Conservation (phyloP, 495 filamentous ascomycete species). For the Neurospora terricola region DNA sequence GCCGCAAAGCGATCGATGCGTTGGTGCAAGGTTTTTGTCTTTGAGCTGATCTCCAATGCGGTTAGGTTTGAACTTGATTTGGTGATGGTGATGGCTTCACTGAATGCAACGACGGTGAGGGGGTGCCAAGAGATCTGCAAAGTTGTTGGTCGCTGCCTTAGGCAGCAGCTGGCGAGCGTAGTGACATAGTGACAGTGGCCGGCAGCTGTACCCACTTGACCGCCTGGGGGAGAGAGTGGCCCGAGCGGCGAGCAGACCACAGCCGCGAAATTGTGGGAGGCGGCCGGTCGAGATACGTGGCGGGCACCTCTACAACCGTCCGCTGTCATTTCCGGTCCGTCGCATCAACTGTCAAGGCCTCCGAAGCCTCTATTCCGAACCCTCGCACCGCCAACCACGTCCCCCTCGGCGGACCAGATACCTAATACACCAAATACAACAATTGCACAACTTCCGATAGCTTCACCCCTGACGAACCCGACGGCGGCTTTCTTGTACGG, state of each 20-base stretch:
- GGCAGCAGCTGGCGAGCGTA: not conserved
- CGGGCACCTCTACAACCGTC: slow-evolving; percentile 12
- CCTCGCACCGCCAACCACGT: not conserved
- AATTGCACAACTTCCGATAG: slow-evolving; percentile 1
- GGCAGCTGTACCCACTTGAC: not conserved
- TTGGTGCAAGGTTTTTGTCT: not conserved
- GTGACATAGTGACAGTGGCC: not conserved
- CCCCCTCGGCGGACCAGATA: not conserved
- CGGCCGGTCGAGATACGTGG: slow-evolving; percentile 22
- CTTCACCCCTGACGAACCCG: not conserved
- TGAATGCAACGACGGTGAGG: not conserved
- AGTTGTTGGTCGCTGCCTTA: not conserved
- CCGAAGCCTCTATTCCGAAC: slow-evolving; percentile 1
- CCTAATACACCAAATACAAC: not conserved
- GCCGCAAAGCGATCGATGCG: not conserved
- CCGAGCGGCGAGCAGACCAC: slow-evolving; percentile 14
- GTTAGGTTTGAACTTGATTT: not conserved
- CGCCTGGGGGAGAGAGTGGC: not conserved
- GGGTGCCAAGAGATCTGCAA: not conserved
- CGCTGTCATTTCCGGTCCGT: not conserved
- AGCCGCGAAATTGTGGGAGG: slow-evolving; percentile 24
- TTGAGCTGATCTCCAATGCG: not conserved
- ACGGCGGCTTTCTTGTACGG: slow-evolving; percentile 4
- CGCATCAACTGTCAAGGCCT: not conserved
- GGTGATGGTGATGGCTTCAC: not conserved